phyloP scores from a whole-genome alignment of 2,329 filamentous ascomycete genomes.

The Trichoderma sp. region DNA sequence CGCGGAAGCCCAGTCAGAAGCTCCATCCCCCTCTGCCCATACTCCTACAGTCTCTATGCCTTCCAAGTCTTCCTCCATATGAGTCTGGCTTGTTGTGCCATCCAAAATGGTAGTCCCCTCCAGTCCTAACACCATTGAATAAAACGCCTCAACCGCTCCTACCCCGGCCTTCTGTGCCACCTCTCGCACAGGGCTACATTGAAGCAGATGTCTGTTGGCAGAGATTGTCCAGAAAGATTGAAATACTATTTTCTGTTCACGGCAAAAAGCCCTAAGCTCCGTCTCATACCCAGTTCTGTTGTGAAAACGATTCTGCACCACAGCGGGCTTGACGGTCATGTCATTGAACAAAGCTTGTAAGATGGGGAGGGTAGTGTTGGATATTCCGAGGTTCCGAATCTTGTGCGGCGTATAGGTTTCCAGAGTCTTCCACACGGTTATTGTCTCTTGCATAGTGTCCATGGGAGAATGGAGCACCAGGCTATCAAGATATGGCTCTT shows the following conservation, averaged over 20 bases:
- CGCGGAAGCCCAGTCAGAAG: constrained; percentile 47
- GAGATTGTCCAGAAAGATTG: constrained; percentile 56
- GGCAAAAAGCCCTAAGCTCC: constrained; percentile 52
- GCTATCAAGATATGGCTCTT: constrained; percentile 61
- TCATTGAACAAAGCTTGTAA: constrained; percentile 52
- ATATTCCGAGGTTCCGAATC: constrained; percentile 70
- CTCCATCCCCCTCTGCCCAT: constrained; percentile 45
- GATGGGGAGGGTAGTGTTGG: constrained; percentile 62
- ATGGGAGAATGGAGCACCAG: constrained; percentile 68
- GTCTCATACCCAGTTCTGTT: constrained; percentile 57
- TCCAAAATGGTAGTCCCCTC: constrained; percentile 43
- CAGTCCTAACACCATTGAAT: constrained; percentile 48
- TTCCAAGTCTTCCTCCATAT: constrained; percentile 51
- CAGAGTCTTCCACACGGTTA: constrained; percentile 64
- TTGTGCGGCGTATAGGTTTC: constrained; percentile 62
- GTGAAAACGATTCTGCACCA: constrained; percentile 77
- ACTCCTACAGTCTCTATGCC: constrained; percentile 40
- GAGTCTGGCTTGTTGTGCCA: constrained; percentile 43
- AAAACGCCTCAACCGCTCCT: constrained; percentile 42
- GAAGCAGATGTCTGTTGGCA: constrained; percentile 42
- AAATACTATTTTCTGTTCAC: constrained; percentile 42
- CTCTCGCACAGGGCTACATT: constrained; percentile 43
- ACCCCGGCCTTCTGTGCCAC: constrained; percentile 46
- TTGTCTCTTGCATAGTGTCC: constrained; percentile 44
- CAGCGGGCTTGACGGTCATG: constrained; percentile 44